Percentiles rank a stretch among this genome's conserved stretches.
Evolutionary conservation across 768 basidiomycete species (phyloP).

Genomic region (Lepiota subincarnata): DNA sequence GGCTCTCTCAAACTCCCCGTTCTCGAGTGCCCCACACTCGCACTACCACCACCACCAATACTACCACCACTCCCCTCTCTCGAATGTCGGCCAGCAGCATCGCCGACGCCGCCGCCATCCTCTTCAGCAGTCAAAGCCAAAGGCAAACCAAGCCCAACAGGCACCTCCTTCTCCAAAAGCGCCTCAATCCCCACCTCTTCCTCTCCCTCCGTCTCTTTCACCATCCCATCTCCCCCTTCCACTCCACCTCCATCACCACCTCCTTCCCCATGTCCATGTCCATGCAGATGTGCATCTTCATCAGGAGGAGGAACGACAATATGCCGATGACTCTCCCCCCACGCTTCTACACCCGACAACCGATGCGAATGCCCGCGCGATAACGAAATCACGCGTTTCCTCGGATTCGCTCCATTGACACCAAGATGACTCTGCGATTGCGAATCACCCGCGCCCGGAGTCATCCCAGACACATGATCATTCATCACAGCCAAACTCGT

Average conservation of each 20-base stretch:
- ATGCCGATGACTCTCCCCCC: slow-evolving; percentile 11
- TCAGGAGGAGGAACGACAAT: background rate
- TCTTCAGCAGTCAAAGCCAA: background rate
- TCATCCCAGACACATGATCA: background rate
- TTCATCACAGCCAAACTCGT: background rate
- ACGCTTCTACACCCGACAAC: slow-evolving; percentile 4
- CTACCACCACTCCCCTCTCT: background rate
- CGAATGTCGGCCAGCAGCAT: background rate
- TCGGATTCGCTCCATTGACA: background rate
- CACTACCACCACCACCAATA: background rate
- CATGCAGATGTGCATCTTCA: background rate
- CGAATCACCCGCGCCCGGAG: background rate
- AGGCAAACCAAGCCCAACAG: background rate
- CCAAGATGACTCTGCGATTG: background rate
- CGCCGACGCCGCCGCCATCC: background rate
- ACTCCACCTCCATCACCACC: background rate
- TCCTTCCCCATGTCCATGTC: background rate
- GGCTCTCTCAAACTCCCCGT: slow-evolving; percentile 5
- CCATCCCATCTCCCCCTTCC: background rate
- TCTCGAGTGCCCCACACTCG: background rate
- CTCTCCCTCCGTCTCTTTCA: background rate
- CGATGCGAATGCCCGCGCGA: slow-evolving; percentile 9
- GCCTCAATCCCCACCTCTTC: slow-evolving; percentile 7
- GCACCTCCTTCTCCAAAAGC: slow-evolving; percentile 6
- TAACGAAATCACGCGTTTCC: slow-evolving; percentile 7